These are phyloP conservation scores for Cicer cuneatum DNA, from an alignment of 306 rosid genomes.

Conservation along the genomic window DNA sequence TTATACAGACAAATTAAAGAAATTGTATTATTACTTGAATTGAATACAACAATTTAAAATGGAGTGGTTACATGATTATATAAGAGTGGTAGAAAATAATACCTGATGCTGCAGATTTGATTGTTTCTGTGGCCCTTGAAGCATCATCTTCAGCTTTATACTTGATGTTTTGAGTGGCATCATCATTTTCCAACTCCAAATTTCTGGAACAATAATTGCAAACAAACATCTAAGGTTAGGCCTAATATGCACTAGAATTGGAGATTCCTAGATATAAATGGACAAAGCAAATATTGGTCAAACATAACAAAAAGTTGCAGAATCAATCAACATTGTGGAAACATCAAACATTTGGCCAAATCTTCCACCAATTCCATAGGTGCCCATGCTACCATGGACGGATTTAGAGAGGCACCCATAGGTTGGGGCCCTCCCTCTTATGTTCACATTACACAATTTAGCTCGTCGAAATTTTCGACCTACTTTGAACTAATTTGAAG, in stretches of 20 bases:
- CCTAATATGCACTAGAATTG: neutral
- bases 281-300: conserved; percentile 10
- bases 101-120: conserved; percentile 60
- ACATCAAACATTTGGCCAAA: too few relatives aligned
- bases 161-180: conserved; percentile 32
- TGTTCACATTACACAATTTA: too few relatives aligned
- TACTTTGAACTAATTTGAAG: too few relatives aligned
- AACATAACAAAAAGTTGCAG: neutral
- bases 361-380: too few relatives aligned
- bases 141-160: conserved; percentile 56
- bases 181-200: conserved; percentile 41
- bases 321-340: neutral
- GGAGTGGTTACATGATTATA: neutral
- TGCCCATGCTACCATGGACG: too few relatives aligned
- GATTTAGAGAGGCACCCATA: too few relatives aligned
- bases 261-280: too few relatives aligned
- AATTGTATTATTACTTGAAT: neutral
- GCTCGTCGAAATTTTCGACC: too few relatives aligned
- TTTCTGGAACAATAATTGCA: conserved; percentile 42
- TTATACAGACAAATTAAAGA: conserved; percentile 4
- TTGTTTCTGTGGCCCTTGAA: conserved; percentile 46
- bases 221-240: conserved; percentile 30
- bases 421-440: too few relatives aligned
- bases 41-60: neutral
- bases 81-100: neutral